Evolutionary conservation across 2,329 filamentous ascomycete species (phyloP).

Genomic region (Fusarium sp.): DNA sequence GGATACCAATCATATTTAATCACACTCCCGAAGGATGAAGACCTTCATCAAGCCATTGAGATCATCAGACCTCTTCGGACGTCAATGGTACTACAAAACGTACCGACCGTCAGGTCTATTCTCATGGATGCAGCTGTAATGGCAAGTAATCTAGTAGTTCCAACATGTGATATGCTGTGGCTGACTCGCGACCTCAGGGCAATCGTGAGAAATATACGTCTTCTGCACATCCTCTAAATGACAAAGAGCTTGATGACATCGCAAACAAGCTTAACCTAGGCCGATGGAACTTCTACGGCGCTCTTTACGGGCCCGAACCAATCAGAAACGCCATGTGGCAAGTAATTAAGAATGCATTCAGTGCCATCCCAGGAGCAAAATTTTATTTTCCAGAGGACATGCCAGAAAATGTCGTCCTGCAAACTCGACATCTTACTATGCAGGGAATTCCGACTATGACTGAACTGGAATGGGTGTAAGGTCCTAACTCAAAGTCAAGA

Average conservation of each 20-base stretch:
- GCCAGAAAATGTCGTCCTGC: constrained; percentile 33
- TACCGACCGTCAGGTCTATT: too few relatives aligned
- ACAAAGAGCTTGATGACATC: constrained; percentile 31
- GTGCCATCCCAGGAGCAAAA: constrained; percentile 36
- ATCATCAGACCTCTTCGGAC: too few relatives aligned
- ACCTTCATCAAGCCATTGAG: constrained; percentile 31
- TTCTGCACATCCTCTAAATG: constrained; percentile 17
- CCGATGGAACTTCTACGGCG: constrained; percentile 44
- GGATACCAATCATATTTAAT: too few relatives aligned
- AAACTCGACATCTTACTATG: constrained; percentile 32
- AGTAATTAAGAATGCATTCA: constrained; percentile 35
- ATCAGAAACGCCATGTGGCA: constrained; percentile 36
- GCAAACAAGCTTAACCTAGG: constrained; percentile 39
- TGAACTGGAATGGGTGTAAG: constrained; percentile 44
- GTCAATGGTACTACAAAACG: too few relatives aligned
- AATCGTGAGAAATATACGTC: constrained; percentile 21
- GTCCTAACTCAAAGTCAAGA: accelerated
- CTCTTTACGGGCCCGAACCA: constrained; percentile 38
- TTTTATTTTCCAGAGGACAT: constrained; percentile 43
- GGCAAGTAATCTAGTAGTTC: background rate
- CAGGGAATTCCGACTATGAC: constrained; percentile 37
- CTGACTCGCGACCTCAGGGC: background rate
- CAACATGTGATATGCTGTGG: too few relatives aligned
- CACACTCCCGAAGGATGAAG: constrained; percentile 29
- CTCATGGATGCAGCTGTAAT: constrained; percentile 41